Evolutionary conservation across 1,284 basidiomycete species (phyloP).

Genomic region (Meira nashicola): DNA sequence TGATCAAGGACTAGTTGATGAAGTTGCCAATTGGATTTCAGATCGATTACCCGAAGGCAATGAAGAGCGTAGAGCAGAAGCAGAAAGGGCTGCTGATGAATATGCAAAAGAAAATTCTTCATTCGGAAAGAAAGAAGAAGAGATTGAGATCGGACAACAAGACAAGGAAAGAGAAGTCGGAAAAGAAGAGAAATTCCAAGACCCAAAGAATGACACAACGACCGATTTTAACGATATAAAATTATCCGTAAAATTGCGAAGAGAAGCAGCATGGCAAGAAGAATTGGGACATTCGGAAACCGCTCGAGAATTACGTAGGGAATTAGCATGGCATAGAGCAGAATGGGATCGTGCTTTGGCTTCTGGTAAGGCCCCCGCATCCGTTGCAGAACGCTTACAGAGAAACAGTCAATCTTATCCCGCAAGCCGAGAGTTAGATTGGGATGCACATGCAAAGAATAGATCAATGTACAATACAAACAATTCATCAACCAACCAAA

Average conservation of each 20-base stretch:
- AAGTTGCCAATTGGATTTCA: slow-evolving; percentile 45
- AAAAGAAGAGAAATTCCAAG: neutral
- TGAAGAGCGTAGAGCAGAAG: slow-evolving; percentile 30
- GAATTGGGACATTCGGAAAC: slow-evolving; percentile 7
- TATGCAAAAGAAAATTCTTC: slow-evolving; percentile 13
- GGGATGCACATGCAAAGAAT: slow-evolving; percentile 9
- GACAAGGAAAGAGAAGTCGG: neutral
- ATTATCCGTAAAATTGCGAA: slow-evolving; percentile 10
- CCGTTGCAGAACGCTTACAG: neutral
- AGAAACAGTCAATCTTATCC: slow-evolving; percentile 1
- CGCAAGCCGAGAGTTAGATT: slow-evolving; percentile 11
- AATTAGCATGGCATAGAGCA: slow-evolving; percentile 17
- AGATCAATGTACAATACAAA: too few species aligned
- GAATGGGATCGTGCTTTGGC: slow-evolving; percentile 10
- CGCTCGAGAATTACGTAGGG: slow-evolving; percentile 16
- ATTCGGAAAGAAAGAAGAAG: neutral
- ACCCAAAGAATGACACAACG: neutral
- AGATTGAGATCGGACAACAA: neutral
- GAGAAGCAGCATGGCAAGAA: slow-evolving; percentile 18
- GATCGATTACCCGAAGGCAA: slow-evolving; percentile 40
- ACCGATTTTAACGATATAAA: too few species aligned
- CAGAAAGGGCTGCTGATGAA: slow-evolving; percentile 20
- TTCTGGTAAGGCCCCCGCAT: neutral
- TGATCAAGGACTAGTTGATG: slow-evolving; percentile 24
- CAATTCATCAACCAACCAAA: too few species aligned